Evolutionary conservation across 2,329 filamentous ascomycete genomes (phyloP), one percentile per base, ranked within the genome.

Genomic region (Clathrospora elynae): DNA sequence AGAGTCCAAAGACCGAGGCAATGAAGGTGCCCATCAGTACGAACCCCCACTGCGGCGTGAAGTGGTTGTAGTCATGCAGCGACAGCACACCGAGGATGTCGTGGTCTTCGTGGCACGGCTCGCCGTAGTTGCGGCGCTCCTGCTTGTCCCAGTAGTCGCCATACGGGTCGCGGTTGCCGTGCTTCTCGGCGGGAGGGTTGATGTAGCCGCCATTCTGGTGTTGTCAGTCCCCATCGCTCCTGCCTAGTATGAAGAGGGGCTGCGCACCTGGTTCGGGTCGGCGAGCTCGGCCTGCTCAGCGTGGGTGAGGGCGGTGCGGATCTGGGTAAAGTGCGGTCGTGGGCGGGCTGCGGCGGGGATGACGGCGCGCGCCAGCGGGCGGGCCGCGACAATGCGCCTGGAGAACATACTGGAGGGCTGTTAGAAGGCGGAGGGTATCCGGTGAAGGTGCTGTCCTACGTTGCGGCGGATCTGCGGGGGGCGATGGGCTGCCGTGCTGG

Each of bases 141-240:
- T 99, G 93, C 73, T 90, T 87, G 75, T 99, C 92, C 89, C 90
- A 97, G 90, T 90, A 99, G 68, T 89, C 85, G 67, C 74, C 92
- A 71, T 97, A 83, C 23, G 95, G 93, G 72, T 97, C 93, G 70
- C 93, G 89, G 76, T 90, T 88, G 72, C 90, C 86, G 60, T 92
- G 87, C 80, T 96, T 96, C 73, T 92, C 77, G 40, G 79, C 74
- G 10, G 84, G 83, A 45, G 88, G 87, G 74, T 91, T 90, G 66
- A 88, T 80, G 72, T 90, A 93, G 71, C 86, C 87, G 66, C 88
- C 89, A 72, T 91, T 95, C 87, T 91, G 35, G 13, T n/a, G 10
- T 10, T 7, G 46, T 62, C 43, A 64, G 59, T 42, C 20, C 6
- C 20, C 4, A 6, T n/a, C 25, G 5, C 16, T 18, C 8, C 25